Evolutionary conservation across 805 yeast genomes (phyloP).

Genomic region (Metschnikowia dekortorum): DNA sequence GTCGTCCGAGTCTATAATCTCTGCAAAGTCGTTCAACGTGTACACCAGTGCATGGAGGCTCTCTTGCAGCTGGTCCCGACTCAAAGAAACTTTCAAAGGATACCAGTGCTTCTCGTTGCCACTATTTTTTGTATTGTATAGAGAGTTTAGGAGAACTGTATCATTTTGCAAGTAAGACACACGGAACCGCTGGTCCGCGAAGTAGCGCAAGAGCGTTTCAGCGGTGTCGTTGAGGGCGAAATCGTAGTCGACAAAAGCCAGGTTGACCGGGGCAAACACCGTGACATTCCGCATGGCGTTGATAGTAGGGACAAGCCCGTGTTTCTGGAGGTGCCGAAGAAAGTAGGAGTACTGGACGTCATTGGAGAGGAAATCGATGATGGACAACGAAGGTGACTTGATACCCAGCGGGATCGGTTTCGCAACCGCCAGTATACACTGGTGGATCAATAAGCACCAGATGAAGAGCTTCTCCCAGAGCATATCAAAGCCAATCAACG

Average conservation of each 20-base stretch:
- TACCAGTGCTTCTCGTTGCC: constrained; percentile 3
- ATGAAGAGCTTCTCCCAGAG: background rate
- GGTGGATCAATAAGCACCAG: constrained; percentile 2
- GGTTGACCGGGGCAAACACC: constrained; percentile 74
- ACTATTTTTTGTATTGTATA: constrained; percentile 15
- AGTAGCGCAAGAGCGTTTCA: constrained; percentile 23
- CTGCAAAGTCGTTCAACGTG: constrained; percentile 39
- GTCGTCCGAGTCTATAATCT: constrained; percentile 55
- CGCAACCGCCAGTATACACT: constrained; percentile 11
- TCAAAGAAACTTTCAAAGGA: constrained; percentile 17
- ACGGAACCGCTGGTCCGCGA: constrained; percentile 30
- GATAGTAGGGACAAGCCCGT: constrained; percentile 57
- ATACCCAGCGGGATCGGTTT: constrained; percentile 5
- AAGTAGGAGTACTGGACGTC: constrained; percentile 66
- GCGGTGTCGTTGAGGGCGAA: constrained; percentile 17
- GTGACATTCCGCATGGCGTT: constrained; percentile 63
- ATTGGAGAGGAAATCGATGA: constrained; percentile 65
- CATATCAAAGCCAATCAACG: background rate
- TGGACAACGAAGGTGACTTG: constrained; percentile 33
- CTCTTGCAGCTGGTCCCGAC: constrained; percentile 16
- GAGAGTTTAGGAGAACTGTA: constrained; percentile 28
- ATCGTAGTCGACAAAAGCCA: constrained; percentile 51
- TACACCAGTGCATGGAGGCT: constrained; percentile 23
- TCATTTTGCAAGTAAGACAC: constrained; percentile 25
- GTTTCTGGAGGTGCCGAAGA: constrained; percentile 54